Evolutionary conservation across 2,329 filamentous ascomycete genomes (phyloP), one percentile per base, ranked within the genome.

Genomic region (Pseudogymnoascus sp.): DNA sequence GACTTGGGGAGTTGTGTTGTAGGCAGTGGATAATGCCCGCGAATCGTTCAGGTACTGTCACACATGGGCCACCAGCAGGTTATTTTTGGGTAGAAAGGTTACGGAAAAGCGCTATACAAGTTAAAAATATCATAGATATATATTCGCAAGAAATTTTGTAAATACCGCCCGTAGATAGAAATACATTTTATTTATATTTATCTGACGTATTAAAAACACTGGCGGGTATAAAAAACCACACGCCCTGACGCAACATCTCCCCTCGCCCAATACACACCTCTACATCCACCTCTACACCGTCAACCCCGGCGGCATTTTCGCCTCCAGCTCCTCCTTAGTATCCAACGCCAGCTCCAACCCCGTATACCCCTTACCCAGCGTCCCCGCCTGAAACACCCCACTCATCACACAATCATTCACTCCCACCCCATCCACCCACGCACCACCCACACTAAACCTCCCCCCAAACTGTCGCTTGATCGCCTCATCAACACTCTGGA

Each of bases 361-460:
- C n/a, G 50, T 56, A 22, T 33, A 33, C n/a, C 50, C 50, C 28
- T 22, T 56, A 12, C 11, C 28, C 4, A 56, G 10, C 50, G 50
- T 14, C 7, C 22, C 1, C 10, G 7, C 50, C 26, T 33, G n/a
- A 56, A 56, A 56, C 7, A 10, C 22, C 33, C 59, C 59, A 60
- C 59, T 60, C 6, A 14, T 8, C 5, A 89, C 76, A 70, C 81
- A 84, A 68, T 84, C 81, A 67, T 80, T 81, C 50, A 84, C 71
- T 6, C 81, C 80, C 2, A 74, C 72, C 2, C 72, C 72, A 35
- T 61, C 35, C 19, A 38, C 59, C 68, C 82, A 84, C 72, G 80
- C 83, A 62, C 77, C 79, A 2, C 83, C 83, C 1, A 77, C 74
- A 1, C 68, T 67, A 12, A 77, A 28, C 53, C 68, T 71, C 7